phyloP scores from a whole-genome alignment of 2,329 filamentous ascomycete genomes.

The Cytospora leucostoma region DNA sequence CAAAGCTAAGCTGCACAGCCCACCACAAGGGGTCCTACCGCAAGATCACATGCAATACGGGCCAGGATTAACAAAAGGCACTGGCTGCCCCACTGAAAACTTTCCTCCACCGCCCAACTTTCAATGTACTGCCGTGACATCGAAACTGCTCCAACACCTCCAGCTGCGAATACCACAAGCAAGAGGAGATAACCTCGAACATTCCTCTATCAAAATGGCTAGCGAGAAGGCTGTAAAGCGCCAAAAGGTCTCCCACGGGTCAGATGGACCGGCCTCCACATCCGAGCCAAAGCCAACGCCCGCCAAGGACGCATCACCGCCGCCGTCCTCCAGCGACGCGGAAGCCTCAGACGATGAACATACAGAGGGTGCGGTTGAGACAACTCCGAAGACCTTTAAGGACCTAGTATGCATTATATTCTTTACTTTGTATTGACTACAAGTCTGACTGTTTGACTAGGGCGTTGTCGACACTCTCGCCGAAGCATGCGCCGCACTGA shows the following conservation, averaged over 20 bases:
- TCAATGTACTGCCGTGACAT: background rate
- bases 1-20: background rate
- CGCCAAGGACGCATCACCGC: slow-evolving; percentile 12
- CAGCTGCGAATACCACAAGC: background rate
- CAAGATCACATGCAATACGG: background rate
- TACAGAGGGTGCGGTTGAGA: slow-evolving; percentile 31
- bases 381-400: slow-evolving; percentile 61
- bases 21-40: background rate
- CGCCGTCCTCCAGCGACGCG: slow-evolving; percentile 28
- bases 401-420: slow-evolving; percentile 54
- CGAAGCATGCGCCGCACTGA: slow-evolving; percentile 80
- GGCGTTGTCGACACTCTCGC: slow-evolving; percentile 85
- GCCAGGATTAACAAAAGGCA: background rate
- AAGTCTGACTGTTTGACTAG: slow-evolving; percentile 38
- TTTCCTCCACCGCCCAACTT: slow-evolving; percentile 1
- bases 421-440: background rate
- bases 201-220: background rate
- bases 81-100: slow-evolving; percentile 14
- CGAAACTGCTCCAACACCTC: background rate
- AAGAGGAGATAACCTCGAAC: background rate
- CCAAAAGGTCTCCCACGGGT: slow-evolving; percentile 42
- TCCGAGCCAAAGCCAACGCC: slow-evolving; percentile 24
- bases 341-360: slow-evolving; percentile 27
- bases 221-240: slow-evolving; percentile 39
- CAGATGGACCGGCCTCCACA: slow-evolving; percentile 13